Conservation (phyloP, 768 basidiomycete genomes). For the Albatrellus ellisii region DNA sequence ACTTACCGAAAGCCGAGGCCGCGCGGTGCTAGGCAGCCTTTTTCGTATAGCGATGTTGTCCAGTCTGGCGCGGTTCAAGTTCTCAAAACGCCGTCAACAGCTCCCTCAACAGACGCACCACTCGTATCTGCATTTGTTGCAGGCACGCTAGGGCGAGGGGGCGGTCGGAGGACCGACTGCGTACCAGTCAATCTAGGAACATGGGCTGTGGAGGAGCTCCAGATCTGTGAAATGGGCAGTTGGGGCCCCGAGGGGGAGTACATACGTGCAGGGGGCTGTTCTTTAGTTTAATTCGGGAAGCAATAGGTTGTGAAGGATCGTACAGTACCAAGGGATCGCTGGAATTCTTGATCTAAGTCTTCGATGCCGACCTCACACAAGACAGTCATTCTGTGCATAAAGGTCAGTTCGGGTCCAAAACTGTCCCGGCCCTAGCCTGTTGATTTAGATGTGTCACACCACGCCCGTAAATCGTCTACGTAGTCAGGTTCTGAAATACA, state of each 20-base stretch:
- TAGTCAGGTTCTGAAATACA: too few relatives aligned
- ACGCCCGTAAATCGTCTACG: too few relatives aligned
- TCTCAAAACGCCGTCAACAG: background rate
- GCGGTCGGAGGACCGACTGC: too few relatives aligned
- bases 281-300: constrained; percentile 4
- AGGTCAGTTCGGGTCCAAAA: too few relatives aligned
- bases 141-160: background rate
- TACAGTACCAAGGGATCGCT: too few relatives aligned
- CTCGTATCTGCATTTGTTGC: background rate
- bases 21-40: constrained; percentile 23
- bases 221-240: constrained; percentile 65
- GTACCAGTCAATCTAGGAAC: constrained; percentile 34
- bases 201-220: constrained; percentile 41
- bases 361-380: too few relatives aligned
- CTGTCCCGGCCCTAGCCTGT: too few relatives aligned
- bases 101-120: background rate
- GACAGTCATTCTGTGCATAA: too few relatives aligned
- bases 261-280: constrained; percentile 21
- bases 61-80: background rate
- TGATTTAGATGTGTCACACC: too few relatives aligned
- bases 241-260: constrained; percentile 51
- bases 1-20: constrained; percentile 19
- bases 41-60: constrained; percentile 23
- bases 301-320: too few relatives aligned
- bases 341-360: too few relatives aligned